These are phyloP conservation scores for Fusarium proliferatum DNA, from an alignment of 2,329 filamentous ascomycete genomes.

Conservation along the genomic window DNA sequence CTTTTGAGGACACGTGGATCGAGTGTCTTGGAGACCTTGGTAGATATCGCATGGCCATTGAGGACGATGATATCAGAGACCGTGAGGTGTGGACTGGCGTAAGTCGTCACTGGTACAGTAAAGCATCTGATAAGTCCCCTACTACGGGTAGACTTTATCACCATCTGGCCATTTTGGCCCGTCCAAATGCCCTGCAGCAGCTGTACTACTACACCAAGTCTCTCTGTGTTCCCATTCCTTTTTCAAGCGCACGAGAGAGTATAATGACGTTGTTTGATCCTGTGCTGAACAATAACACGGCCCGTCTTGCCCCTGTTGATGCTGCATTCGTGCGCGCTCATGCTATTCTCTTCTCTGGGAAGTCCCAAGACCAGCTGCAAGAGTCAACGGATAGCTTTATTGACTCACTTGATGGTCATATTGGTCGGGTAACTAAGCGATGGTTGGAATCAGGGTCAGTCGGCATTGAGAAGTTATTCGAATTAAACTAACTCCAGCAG, in stretches of 20 bases:
- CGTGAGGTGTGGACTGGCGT: slow-evolving; percentile 86
- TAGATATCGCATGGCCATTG: slow-evolving; percentile 88
- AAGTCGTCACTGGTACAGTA: slow-evolving; percentile 84
- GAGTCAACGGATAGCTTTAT: too few species aligned
- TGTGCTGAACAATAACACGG: slow-evolving; percentile 55
- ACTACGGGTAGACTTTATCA: slow-evolving; percentile 85
- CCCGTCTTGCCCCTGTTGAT: slow-evolving; percentile 59
- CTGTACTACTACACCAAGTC: slow-evolving; percentile 79
- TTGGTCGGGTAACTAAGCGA: slow-evolving; percentile 58
- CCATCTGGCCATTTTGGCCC: slow-evolving; percentile 82
- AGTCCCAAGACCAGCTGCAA: slow-evolving; percentile 52
- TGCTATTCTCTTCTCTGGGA: slow-evolving; percentile 70
- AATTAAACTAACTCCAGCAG: slow-evolving; percentile 31
- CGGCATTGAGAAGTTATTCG: fast-evolving
- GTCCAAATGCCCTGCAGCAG: slow-evolving; percentile 76
- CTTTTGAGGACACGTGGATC: slow-evolving; percentile 90
- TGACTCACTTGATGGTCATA: slow-evolving; percentile 49
- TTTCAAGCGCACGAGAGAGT: slow-evolving; percentile 74
- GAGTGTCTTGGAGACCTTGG: slow-evolving; percentile 91
- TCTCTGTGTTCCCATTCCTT: slow-evolving; percentile 74
- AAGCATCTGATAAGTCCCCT: slow-evolving; percentile 81
- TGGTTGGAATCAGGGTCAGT: slow-evolving; percentile 63
- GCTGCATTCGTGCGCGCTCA: slow-evolving; percentile 67
- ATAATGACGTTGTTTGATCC: slow-evolving; percentile 77
- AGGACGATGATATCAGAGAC: slow-evolving; percentile 80